Base-by-base conservation (phyloP, 1,139 yeast species). In the Saccharomyces hybrid region DNA sequence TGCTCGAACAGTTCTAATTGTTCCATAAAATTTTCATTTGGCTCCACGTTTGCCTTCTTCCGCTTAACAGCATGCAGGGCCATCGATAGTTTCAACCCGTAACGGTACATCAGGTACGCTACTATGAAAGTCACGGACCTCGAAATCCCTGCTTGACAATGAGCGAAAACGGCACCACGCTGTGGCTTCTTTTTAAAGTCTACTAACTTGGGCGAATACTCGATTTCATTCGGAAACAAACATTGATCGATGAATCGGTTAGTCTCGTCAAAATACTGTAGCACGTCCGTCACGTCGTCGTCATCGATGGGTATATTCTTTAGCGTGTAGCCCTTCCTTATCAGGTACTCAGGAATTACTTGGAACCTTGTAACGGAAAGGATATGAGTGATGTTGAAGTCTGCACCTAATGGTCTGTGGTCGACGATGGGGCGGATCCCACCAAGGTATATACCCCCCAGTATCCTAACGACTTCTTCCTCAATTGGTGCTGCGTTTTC, bases 81-180 rank as follows among this genome's bases (percentile, higher is more conserved):
- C 58, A 83, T 83, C 9, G 78, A 74, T 16, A 81, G 71, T 7
- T 73, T 71, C 67, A 88, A 76, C 7, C 81, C 77, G 69, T 85
- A 83, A 57, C 81, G 78, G 64, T 81, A 80, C 95, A 93, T 90
- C 58, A 93, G 70, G 67, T 85, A 93, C 1, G 96, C 95, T 46
- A 84, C 76, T 11, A 83, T 74, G 32, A 89, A 74, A 0, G 95
- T 73, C 0, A 82, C 88, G 0, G 96, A 85, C 59, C 99, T 74
- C 2, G 96, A 88, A 27, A 83, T 80, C 1, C 99, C 99, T 29
- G 96, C 96, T 54, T 90, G 88, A 67, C 95, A 86, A 65, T 85
- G 88, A 5, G 86, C 73, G 50, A 83, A 72, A 0, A 85, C 73
- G 9, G 66, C 65, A 46, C 74, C 74, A 27, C 65, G 64, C 57